Conservation (phyloP, 140 eudicot genomes). For the Flaveria floridana region DNA sequence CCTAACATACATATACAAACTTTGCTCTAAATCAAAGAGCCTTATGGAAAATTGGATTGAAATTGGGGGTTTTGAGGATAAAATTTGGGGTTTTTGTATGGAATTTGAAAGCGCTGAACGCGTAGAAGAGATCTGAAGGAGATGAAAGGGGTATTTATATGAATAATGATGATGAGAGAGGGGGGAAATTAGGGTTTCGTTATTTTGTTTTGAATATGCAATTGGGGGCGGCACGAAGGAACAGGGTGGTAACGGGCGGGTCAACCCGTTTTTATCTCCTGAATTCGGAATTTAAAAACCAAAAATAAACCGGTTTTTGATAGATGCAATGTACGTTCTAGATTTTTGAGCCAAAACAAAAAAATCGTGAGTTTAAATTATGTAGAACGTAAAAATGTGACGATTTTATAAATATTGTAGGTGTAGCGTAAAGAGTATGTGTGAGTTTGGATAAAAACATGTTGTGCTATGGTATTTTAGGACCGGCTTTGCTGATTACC, state of each 20-base stretch:
- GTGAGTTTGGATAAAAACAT: too few relatives aligned
- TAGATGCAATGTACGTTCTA: too few relatives aligned
- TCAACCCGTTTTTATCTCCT: constrained; percentile 24
- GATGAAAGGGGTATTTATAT: constrained; percentile 31
- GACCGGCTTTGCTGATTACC: too few relatives aligned
- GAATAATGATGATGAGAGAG: constrained; percentile 14
- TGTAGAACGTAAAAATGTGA: too few relatives aligned
- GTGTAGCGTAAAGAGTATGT: too few relatives aligned
- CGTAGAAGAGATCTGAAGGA: constrained; percentile 7
- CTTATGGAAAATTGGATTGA: background rate
- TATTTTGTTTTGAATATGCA: constrained; percentile 29
- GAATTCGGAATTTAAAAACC: background rate
- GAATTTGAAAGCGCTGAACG: constrained; percentile 16
- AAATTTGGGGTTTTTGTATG: constrained; percentile 15
- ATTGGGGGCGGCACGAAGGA: constrained; percentile 36
- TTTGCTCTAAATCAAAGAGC: background rate
- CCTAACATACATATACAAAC: background rate
- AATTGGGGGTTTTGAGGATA: constrained; percentile 13
- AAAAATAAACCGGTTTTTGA: too few relatives aligned
- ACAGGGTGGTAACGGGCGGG: constrained; percentile 20
- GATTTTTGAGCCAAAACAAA: too few relatives aligned
- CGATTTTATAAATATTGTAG: too few relatives aligned
- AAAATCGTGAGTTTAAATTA: too few relatives aligned
- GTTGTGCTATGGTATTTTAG: too few relatives aligned
- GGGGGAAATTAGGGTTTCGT: constrained; percentile 41